Percentiles rank a stretch among this genome's conserved stretches.
phyloP scores from a whole-genome alignment of 1,139 yeast species.

The Yamadazyma songkhlaensis region DNA sequence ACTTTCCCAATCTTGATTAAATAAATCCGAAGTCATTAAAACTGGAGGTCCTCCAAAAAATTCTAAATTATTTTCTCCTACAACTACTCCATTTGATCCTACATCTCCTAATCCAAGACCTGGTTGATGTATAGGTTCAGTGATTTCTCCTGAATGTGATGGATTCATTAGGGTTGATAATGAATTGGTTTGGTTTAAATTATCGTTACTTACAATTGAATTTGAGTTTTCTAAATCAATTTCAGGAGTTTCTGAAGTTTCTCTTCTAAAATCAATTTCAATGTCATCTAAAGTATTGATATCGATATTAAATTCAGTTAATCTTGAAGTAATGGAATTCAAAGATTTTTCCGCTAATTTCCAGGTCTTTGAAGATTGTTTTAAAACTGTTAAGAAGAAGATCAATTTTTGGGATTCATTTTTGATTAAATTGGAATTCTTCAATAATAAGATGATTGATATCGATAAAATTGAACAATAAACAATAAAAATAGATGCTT shows the following conservation, averaged over 20 bases:
- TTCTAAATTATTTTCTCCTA: conserved; percentile 19
- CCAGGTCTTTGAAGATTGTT: conserved; percentile 47
- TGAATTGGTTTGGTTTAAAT: not conserved
- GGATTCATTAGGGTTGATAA: not conserved
- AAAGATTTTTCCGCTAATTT: conserved; percentile 47
- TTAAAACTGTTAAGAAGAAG: conserved; percentile 38
- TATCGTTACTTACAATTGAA: not conserved
- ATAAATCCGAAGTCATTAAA: conserved; percentile 50
- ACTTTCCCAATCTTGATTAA: conserved; percentile 51
- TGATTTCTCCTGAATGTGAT: not conserved
- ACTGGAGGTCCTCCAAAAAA: conserved; percentile 55
- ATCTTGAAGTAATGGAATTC: conserved; percentile 36
- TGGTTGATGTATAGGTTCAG: not conserved
- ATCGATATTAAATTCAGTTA: conserved; percentile 17
- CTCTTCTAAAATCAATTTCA: not conserved
- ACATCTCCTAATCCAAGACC: conserved; percentile 1
- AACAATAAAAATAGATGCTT: conserved; percentile 46
- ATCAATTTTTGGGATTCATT: conserved; percentile 23
- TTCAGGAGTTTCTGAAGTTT: not conserved
- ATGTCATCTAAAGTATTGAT: conserved; percentile 10
- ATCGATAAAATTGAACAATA: conserved; percentile 48
- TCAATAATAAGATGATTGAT: conserved; percentile 38
- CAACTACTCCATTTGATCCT: conserved; percentile 3
- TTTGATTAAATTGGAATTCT: conserved; percentile 28
- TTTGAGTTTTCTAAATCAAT: not conserved